A percentile compares a stretch with the other conserved stretches of the same genome.
These are phyloP conservation scores for Cutaneotrichosporon cavernicola DNA, from an alignment of 1,284 basidiomycete species.

Conservation along the genomic window DNA sequence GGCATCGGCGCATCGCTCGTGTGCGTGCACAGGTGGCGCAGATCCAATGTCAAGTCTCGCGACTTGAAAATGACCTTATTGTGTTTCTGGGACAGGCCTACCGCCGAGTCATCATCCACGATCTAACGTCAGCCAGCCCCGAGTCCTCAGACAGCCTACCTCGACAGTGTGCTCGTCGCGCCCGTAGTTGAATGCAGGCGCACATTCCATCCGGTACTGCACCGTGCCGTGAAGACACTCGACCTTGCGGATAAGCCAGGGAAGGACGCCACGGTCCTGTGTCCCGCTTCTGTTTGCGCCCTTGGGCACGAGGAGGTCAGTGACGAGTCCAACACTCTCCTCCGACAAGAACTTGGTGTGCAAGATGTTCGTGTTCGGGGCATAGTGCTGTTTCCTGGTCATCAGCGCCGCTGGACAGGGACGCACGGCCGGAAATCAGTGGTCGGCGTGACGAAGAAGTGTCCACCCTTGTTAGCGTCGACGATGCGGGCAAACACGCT, in stretches of 20 bases:
- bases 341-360: slow-evolving; percentile 86
- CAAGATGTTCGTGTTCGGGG: slow-evolving; percentile 81
- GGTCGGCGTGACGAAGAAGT: slow-evolving; percentile 75
- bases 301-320: slow-evolving; percentile 56
- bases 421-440: slow-evolving; percentile 41
- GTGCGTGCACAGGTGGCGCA: slow-evolving; percentile 63
- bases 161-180: slow-evolving; percentile 67
- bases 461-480: slow-evolving; percentile 69
- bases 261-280: slow-evolving; percentile 55
- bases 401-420: slow-evolving; percentile 55
- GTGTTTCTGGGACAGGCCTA: slow-evolving; percentile 52
- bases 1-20: slow-evolving; percentile 54
- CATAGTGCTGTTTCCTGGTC: slow-evolving; percentile 75
- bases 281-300: slow-evolving; percentile 40
- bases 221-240: slow-evolving; percentile 78
- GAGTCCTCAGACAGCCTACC: slow-evolving; percentile 31
- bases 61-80: slow-evolving; percentile 70
- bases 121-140: slow-evolving; percentile 33
- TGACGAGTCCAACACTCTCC: slow-evolving; percentile 72
- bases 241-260: slow-evolving; percentile 83
- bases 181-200: slow-evolving; percentile 91
- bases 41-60: slow-evolving; percentile 64
- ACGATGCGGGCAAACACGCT: slow-evolving; percentile 70
- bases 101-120: slow-evolving; percentile 56
- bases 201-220: slow-evolving; percentile 76